Conservation (phyloP, 176 grass and related monocot genomes). For the Zea luxurians region DNA sequence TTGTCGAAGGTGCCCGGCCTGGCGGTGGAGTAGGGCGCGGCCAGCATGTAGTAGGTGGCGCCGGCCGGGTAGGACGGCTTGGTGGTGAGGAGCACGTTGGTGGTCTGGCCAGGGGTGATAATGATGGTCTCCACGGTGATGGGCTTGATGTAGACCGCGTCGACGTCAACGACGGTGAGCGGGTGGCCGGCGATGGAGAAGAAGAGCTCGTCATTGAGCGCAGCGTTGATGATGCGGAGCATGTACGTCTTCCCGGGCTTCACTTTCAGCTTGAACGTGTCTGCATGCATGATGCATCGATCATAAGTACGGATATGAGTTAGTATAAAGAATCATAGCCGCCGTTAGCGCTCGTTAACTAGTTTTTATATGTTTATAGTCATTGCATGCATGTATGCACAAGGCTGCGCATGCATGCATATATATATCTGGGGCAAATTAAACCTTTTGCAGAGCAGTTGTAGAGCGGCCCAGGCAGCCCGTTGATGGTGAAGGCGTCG, state of each 20-base stretch:
- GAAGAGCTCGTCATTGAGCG: conserved; percentile 80
- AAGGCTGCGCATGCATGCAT: neutral
- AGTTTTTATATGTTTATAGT: no score
- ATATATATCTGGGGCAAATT: no score
- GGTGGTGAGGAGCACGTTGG: conserved; percentile 66
- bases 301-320: no score
- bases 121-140: conserved; percentile 49
- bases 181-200: conserved; percentile 65
- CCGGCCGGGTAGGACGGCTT: conserved; percentile 53
- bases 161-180: conserved; percentile 67
- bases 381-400: no score
- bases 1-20: conserved; percentile 53
- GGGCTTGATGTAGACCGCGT: conserved; percentile 67
- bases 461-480: conserved; percentile 55
- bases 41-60: conserved; percentile 57
- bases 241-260: conserved; percentile 62
- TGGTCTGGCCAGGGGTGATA: conserved; percentile 61
- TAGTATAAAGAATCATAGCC: no score
- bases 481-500: conserved; percentile 71
- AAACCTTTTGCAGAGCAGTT: conserved; percentile 64
- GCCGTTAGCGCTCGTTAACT: no score
- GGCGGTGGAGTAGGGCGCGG: conserved; percentile 53
- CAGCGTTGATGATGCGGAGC: conserved; percentile 74
- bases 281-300: conserved; percentile 21
- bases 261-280: conserved; percentile 73